These are phyloP conservation scores for Drosera spatulata DNA, from an alignment of 179 eudicot genomes.

Conservation along the genomic window DNA sequence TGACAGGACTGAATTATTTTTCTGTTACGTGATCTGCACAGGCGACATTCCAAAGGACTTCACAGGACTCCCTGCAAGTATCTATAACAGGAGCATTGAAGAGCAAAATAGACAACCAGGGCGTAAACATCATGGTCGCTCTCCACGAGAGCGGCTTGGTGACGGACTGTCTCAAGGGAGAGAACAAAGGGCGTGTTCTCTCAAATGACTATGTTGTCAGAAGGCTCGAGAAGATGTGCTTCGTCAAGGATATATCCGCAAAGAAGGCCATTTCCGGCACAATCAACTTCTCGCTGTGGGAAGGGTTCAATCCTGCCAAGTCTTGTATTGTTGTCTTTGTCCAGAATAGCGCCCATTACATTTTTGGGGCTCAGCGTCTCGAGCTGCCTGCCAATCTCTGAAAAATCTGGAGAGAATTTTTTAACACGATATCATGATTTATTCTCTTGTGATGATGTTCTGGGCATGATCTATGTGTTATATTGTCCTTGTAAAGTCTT, in stretches of 20 bases:
- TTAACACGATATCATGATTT: too few species aligned
- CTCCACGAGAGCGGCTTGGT: conserved; percentile 55
- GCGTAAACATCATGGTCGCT: conserved; percentile 62
- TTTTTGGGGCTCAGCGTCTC: conserved; percentile 57
- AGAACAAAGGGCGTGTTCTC: conserved; percentile 54
- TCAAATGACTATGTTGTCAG: conserved; percentile 68
- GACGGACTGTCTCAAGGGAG: conserved; percentile 46
- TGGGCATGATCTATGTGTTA: too few species aligned
- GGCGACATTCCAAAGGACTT: conserved; percentile 50
- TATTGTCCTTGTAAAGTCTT: too few species aligned
- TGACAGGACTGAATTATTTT: too few species aligned
- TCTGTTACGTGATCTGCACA: conserved; percentile 10
- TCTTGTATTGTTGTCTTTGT: conserved; percentile 57
- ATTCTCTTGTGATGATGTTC: too few species aligned
- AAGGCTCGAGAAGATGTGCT: conserved; percentile 51
- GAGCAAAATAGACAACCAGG: conserved; percentile 42
- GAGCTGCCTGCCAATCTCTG: conserved; percentile 30
- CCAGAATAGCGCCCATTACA: conserved; percentile 42
- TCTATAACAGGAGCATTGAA: conserved; percentile 49
- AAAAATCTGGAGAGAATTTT: not conserved
- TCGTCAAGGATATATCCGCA: conserved; percentile 48
- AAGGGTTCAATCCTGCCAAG: conserved; percentile 44
- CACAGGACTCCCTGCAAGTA: conserved; percentile 44
- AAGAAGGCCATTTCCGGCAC: conserved; percentile 56
- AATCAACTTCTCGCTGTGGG: conserved; percentile 51